These are phyloP conservation scores for Fusarium sp. DNA, from an alignment of 2,329 filamentous ascomycete species.

Conservation along the genomic window DNA sequence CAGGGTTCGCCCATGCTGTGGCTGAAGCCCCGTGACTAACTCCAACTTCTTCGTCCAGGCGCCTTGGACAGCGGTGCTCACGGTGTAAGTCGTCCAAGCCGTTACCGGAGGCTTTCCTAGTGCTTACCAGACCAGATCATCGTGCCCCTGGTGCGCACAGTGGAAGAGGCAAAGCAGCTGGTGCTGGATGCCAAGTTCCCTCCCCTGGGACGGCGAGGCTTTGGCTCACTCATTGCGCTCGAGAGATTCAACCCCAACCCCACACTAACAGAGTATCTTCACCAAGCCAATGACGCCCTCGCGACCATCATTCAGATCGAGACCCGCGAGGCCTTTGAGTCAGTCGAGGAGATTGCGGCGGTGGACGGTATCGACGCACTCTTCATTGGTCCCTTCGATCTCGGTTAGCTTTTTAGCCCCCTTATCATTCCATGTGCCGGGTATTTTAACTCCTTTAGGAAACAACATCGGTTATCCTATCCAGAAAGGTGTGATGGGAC, in stretches of 20 bases:
- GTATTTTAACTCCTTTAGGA: conserved; percentile 41
- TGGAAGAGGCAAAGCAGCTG: conserved; percentile 53
- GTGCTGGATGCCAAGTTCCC: conserved; percentile 58
- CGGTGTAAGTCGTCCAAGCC: conserved; percentile 41
- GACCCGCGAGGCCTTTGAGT: conserved; percentile 65
- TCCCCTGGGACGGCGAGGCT: conserved; percentile 55
- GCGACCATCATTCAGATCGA: conserved; percentile 72
- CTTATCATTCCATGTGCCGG: background rate
- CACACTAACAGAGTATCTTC: conserved; percentile 55
- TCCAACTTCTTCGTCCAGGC: conserved; percentile 36
- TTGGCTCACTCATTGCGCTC: conserved; percentile 55
- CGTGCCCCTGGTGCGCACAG: conserved; percentile 53
- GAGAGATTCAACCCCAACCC: conserved; percentile 52
- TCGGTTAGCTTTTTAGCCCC: conserved; percentile 50
- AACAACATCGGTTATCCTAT: conserved; percentile 69
- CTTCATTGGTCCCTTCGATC: conserved; percentile 71
- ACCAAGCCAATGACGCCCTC: conserved; percentile 57
- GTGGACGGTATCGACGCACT: conserved; percentile 67
- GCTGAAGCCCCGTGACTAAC: background rate
- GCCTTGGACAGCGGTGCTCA: conserved; percentile 58
- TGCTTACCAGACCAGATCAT: conserved; percentile 46
- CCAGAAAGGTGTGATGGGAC: conserved; percentile 63
- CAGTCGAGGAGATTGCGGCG: conserved; percentile 66
- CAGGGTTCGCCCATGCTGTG: background rate
- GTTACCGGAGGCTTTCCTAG: background rate